These are phyloP conservation scores for Blastocystis sp. DNA, from an alignment of 352 stramenopile species.

Conservation along the genomic window DNA sequence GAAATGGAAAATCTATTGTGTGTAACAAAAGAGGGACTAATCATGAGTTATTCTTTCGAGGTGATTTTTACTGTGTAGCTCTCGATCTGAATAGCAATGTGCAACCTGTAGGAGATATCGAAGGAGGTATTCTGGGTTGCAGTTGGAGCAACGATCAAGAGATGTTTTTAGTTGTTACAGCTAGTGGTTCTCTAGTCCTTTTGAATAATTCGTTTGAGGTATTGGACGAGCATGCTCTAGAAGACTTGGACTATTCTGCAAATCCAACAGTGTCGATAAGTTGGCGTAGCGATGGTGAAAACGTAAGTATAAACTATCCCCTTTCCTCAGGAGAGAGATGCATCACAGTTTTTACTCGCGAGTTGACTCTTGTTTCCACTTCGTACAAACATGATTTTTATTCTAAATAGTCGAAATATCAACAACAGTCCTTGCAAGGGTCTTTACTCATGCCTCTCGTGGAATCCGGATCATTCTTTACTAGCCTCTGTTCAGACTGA, in stretches of 20 bases:
- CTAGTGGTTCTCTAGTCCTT: neutral
- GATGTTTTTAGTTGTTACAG: constrained; percentile 30
- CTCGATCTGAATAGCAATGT: neutral
- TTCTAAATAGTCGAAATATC: constrained; percentile 69
- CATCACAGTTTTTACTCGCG: neutral
- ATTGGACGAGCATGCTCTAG: neutral
- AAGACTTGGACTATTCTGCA: neutral
- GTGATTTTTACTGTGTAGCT: neutral
- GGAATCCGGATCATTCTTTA: constrained; percentile 74
- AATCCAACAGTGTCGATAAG: constrained; percentile 65
- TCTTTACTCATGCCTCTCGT: constrained; percentile 69
- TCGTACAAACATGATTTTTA: neutral
- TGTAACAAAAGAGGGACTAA: neutral
- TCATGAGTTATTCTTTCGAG: neutral
- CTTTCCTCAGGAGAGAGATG: neutral
- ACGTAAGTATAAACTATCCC: constrained; percentile 67
- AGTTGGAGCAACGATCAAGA: constrained; percentile 49
- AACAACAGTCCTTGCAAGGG: constrained; percentile 70
- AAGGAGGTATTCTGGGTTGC: constrained; percentile 42
- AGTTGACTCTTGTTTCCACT: neutral
- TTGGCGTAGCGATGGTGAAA: constrained; percentile 74
- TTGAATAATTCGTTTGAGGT: constrained; percentile 57
- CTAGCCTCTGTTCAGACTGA: constrained; percentile 71
- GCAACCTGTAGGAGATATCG: constrained; percentile 26
- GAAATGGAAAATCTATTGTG: constrained; percentile 40